phyloP scores from a whole-genome alignment of 2,329 filamentous ascomycete species.

The Verticillium klebahnii region DNA sequence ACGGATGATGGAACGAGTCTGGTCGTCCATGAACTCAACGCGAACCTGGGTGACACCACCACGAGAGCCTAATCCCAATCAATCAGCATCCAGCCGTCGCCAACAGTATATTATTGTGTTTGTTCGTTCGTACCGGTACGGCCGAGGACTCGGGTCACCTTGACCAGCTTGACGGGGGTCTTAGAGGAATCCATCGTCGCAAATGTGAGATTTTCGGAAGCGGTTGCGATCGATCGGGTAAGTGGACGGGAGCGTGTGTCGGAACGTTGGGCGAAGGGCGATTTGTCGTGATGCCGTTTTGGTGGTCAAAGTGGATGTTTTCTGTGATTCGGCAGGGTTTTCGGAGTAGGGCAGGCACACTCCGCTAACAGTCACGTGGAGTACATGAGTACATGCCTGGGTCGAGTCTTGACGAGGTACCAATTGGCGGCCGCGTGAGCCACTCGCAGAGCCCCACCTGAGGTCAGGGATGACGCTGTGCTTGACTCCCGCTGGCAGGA shows the following conservation, averaged over 20 bases:
- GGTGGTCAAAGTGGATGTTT: neutral
- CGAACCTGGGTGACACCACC: slow-evolving; percentile 99
- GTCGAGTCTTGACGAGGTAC: neutral
- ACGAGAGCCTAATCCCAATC: slow-evolving; percentile 69
- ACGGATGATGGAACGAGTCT: slow-evolving; percentile 96
- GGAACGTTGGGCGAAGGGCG: neutral
- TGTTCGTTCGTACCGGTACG: slow-evolving; percentile 71
- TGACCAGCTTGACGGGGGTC: slow-evolving; percentile 98
- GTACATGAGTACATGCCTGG: neutral
- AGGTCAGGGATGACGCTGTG: neutral
- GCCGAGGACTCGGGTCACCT: slow-evolving; percentile 97
- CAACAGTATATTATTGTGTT: neutral
- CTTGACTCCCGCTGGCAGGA: neutral
- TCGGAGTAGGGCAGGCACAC: neutral
- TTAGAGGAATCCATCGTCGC: slow-evolving; percentile 80
- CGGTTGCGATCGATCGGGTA: neutral
- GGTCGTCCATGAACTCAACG: slow-evolving; percentile 99
- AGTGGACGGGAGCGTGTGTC: neutral
- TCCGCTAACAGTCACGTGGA: neutral
- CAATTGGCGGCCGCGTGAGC: neutral
- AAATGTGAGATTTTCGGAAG: neutral
- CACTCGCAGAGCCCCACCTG: neutral
- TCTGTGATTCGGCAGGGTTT: neutral
- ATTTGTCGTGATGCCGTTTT: neutral
- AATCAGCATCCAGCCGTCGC: neutral